Percentiles rank a stretch among this genome's conserved stretches.
Conservation (phyloP, 2,329 filamentous ascomycete genomes). For the Rutstroemia sp. region DNA sequence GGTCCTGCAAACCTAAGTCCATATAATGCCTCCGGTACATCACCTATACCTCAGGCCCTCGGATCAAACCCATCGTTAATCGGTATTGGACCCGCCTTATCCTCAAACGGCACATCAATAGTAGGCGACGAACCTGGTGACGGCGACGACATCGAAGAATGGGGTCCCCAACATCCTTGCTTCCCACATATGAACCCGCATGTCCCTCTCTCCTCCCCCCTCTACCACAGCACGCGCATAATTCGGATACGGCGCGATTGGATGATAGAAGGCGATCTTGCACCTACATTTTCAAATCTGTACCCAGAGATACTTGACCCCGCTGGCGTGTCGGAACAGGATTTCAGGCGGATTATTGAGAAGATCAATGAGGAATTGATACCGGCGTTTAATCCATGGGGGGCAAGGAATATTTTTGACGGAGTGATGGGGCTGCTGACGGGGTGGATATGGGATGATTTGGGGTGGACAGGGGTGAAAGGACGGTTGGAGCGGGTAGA, state of each 20-base stretch:
- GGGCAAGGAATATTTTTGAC: conserved; percentile 71
- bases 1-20: conserved; percentile 19
- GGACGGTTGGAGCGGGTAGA: conserved; percentile 63
- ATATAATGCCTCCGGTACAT: conserved; percentile 20
- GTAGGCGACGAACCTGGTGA: conserved; percentile 34
- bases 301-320: conserved; percentile 95
- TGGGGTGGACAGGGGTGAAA: conserved; percentile 73
- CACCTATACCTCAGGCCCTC: conserved; percentile 14
- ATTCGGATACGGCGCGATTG: conserved; percentile 90
- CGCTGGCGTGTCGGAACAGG: conserved; percentile 69
- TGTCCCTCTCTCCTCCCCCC: conserved; percentile 67
- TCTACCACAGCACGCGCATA: conserved; percentile 74
- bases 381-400: conserved; percentile 74
- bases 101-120: conserved; percentile 30
- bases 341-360: conserved; percentile 77
- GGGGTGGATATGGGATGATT: conserved; percentile 91
- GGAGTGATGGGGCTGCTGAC: conserved; percentile 72
- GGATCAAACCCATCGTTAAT: conserved; percentile 20
- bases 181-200: conserved; percentile 92
- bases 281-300: conserved; percentile 87
- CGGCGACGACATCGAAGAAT: conserved; percentile 59
- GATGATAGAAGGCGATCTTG: conserved; percentile 81
- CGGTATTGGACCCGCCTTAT: conserved; percentile 27
- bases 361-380: conserved; percentile 73
- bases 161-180: conserved; percentile 91